Conservation (phyloP, 495 filamentous ascomycete species). For the Penicillium daleae region DNA sequence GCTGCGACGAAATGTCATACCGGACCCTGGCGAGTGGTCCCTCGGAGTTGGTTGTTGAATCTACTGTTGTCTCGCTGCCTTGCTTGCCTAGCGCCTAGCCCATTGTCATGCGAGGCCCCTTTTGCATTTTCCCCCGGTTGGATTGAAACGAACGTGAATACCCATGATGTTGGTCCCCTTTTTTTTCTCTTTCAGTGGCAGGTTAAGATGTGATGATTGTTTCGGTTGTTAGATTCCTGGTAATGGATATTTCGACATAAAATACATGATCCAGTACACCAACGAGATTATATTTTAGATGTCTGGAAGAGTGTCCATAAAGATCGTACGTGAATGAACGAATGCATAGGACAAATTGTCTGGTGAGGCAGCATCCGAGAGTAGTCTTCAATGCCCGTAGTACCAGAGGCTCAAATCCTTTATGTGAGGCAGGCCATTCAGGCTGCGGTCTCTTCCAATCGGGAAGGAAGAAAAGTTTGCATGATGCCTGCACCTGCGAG, state of each 20-base stretch:
- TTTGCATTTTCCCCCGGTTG: conserved; percentile 28
- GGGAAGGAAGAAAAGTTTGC: background rate
- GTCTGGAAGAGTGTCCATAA: background rate
- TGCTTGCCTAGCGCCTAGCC: conserved; percentile 17
- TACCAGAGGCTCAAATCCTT: no score
- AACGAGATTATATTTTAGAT: background rate
- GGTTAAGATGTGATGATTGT: conserved; percentile 32
- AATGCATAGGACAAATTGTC: background rate
- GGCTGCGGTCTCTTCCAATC: background rate
- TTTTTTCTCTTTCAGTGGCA: conserved; percentile 34
- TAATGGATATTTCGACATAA: conserved; percentile 28
- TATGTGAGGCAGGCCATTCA: background rate
- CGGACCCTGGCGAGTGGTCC: conserved; percentile 25
- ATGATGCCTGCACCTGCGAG: background rate
- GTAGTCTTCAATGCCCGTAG: no score
- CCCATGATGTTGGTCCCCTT: conserved; percentile 35
- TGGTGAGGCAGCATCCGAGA: background rate
- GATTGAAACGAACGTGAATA: conserved; percentile 41
- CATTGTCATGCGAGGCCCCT: conserved; percentile 16
- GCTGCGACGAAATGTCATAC: conserved; percentile 27
- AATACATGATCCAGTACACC: conserved; percentile 24
- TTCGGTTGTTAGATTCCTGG: conserved; percentile 20
- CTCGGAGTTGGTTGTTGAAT: conserved; percentile 24
- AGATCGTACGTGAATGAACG: background rate
- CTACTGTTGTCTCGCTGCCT: conserved; percentile 9